Evolutionary conservation across 2,329 filamentous ascomycete genomes (phyloP).

Genomic region (Hirsutella rhossiliensis): DNA sequence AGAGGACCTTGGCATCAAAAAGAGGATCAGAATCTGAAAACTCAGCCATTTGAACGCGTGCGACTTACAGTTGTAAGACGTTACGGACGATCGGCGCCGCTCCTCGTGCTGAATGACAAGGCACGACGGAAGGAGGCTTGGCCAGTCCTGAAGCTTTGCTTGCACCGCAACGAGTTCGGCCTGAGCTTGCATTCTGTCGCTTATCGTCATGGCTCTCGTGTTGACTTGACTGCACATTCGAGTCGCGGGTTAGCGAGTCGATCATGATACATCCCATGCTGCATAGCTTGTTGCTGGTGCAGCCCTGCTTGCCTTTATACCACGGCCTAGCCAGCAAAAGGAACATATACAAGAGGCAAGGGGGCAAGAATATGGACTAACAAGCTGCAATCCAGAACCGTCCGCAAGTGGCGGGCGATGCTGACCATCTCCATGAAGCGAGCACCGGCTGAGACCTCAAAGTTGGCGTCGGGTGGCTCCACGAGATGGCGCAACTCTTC

Average conservation of each 20-base stretch:
- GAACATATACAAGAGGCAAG: no score
- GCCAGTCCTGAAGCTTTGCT: constrained; percentile 21
- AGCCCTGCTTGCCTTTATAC: no score
- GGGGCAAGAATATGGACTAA: constrained; percentile 9
- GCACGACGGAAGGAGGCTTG: constrained; percentile 22
- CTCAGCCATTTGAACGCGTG: not conserved
- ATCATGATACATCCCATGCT: not conserved
- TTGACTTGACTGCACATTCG: constrained; percentile 12
- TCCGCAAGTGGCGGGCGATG: constrained; percentile 17
- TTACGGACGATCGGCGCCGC: constrained; percentile 3
- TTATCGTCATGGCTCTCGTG: constrained; percentile 4
- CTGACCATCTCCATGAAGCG: constrained; percentile 24
- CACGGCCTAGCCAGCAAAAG: no score
- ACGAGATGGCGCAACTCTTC: constrained; percentile 21
- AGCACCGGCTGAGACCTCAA: constrained; percentile 21
- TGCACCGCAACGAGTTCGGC: constrained; percentile 14
- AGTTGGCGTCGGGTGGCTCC: constrained; percentile 16
- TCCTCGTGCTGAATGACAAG: constrained; percentile 13
- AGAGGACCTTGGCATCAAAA: constrained; percentile 18
- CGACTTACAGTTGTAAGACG: constrained; percentile 13
- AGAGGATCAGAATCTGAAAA: not conserved
- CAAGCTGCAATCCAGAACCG: constrained; percentile 21
- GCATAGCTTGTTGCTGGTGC: no score
- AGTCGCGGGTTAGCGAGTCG: not conserved
- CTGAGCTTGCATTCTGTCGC: constrained; percentile 8